These are phyloP conservation scores for Penicillium brasilianum DNA, from an alignment of 2,329 filamentous ascomycete species.

Conservation along the genomic window DNA sequence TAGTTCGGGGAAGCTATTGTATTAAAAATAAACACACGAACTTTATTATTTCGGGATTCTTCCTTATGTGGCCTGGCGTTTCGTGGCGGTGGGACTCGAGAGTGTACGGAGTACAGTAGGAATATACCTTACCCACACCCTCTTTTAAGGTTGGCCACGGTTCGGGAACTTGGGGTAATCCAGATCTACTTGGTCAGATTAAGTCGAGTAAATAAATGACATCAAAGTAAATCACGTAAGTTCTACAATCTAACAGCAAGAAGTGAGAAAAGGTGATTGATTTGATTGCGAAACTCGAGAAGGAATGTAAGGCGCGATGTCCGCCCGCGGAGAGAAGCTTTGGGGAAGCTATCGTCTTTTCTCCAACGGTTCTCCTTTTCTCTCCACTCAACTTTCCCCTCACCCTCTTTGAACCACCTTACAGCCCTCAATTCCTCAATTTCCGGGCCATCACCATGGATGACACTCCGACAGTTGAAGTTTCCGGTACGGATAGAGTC, in stretches of 20 bases:
- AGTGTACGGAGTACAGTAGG: too few species aligned
- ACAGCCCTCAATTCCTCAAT: not conserved
- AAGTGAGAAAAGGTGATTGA: not conserved
- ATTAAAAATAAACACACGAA: too few species aligned
- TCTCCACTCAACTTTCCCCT: not conserved
- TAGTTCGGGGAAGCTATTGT: too few species aligned
- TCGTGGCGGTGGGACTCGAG: too few species aligned
- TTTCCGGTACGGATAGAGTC: constrained; percentile 7
- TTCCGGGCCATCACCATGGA: not conserved
- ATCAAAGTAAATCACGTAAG: not conserved
- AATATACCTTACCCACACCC: not conserved
- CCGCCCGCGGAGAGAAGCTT: not conserved
- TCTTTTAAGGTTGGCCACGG: not conserved
- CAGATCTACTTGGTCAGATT: constrained; percentile 15
- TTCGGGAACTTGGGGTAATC: constrained; percentile 11
- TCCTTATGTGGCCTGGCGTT: too few species aligned
- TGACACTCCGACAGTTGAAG: constrained; percentile 5
- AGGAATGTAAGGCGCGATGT: not conserved
- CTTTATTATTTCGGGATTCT: too few species aligned
- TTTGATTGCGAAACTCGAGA: not conserved
- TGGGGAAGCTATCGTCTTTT: not conserved
- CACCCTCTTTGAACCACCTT: not conserved
- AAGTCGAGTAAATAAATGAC: constrained; percentile 12
- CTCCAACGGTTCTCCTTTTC: not conserved
- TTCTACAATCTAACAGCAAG: not conserved